Evolutionary conservation across 2,329 filamentous ascomycete genomes (phyloP).

Genomic region (Aspergillus tubingensis): DNA sequence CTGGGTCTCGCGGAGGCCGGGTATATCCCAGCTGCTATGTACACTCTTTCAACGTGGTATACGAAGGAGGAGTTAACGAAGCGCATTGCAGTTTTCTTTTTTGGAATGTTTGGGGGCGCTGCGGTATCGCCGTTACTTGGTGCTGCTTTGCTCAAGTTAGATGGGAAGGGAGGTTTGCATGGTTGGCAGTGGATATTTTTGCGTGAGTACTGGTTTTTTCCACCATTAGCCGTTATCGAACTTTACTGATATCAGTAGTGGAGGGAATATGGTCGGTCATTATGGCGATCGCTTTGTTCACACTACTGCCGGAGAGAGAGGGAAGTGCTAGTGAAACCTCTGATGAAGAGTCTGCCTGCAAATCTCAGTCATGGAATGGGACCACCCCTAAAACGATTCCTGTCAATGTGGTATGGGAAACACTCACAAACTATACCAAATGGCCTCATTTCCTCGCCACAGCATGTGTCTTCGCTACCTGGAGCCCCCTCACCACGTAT

Average conservation of each 20-base stretch:
- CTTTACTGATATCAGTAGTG: conserved; percentile 30
- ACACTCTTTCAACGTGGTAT: conserved; percentile 57
- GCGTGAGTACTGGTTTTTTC: conserved; percentile 28
- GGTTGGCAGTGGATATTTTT: conserved; percentile 58
- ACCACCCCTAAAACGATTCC: conserved; percentile 36
- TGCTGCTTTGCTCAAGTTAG: conserved; percentile 51
- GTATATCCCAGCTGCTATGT: conserved; percentile 56
- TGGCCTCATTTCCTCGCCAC: conserved; percentile 55
- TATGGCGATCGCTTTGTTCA: neutral
- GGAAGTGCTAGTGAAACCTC: conserved; percentile 17
- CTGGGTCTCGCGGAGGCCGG: conserved; percentile 55
- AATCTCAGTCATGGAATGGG: neutral
- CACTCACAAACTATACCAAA: conserved; percentile 47
- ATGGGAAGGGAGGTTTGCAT: conserved; percentile 42
- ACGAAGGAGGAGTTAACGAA: conserved; percentile 49
- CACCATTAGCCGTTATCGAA: neutral
- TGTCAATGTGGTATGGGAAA: conserved; percentile 45
- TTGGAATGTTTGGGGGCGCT: conserved; percentile 56
- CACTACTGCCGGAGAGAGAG: conserved; percentile 15
- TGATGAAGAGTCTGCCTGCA: neutral
- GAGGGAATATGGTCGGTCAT: conserved; percentile 39
- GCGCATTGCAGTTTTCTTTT: conserved; percentile 55
- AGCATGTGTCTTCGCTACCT: conserved; percentile 55
- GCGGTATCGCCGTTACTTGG: conserved; percentile 54
- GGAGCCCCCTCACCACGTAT: conserved; percentile 56